A percentile compares a stretch with the other conserved stretches of the same genome.
phyloP scores from a whole-genome alignment of 2,329 filamentous ascomycete genomes.

The Colletotrichum karsti region DNA sequence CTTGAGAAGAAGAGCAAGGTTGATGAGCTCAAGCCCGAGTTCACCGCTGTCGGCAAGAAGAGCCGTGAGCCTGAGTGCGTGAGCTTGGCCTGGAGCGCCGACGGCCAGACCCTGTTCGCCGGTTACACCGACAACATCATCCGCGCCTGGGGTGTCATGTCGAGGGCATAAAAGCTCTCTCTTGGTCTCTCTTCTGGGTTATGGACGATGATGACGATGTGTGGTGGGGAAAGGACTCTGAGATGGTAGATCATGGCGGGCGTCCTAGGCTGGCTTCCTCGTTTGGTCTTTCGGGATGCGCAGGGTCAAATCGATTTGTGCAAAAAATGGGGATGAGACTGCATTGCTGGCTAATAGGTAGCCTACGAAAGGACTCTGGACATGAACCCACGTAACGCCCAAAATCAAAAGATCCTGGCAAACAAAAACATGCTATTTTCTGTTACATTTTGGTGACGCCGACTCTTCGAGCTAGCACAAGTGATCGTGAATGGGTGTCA shows the following conservation, averaged over 20 bases:
- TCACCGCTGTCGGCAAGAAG: slow-evolving; percentile 97
- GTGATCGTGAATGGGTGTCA: neutral
- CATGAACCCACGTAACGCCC: slow-evolving; percentile 46
- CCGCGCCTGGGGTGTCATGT: slow-evolving; percentile 98
- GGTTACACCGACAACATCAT: slow-evolving; percentile 99
- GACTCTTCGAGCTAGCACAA: neutral
- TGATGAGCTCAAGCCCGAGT: slow-evolving; percentile 99
- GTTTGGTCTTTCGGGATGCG: slow-evolving; percentile 53
- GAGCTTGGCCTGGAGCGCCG: slow-evolving; percentile 95
- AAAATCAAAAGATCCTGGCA: slow-evolving; percentile 39
- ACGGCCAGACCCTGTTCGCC: slow-evolving; percentile 98
- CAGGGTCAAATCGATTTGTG: slow-evolving; percentile 38
- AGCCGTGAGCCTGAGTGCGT: slow-evolving; percentile 98
- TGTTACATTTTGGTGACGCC: slow-evolving; percentile 6
- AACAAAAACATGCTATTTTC: slow-evolving; percentile 31
- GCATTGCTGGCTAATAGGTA: slow-evolving; percentile 46
- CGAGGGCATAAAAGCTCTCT: slow-evolving; percentile 72
- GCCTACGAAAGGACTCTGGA: slow-evolving; percentile 47
- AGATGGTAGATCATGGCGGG: slow-evolving; percentile 54
- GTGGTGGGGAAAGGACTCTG: slow-evolving; percentile 27
- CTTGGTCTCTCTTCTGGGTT: slow-evolving; percentile 28
- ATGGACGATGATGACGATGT: slow-evolving; percentile 27
- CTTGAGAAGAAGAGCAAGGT: slow-evolving; percentile 99
- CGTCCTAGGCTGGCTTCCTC: slow-evolving; percentile 57
- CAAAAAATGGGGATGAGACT: slow-evolving; percentile 31